Base-by-base conservation (phyloP, 2,329 filamentous ascomycete species). In the Trichophyton benhamiae region DNA sequence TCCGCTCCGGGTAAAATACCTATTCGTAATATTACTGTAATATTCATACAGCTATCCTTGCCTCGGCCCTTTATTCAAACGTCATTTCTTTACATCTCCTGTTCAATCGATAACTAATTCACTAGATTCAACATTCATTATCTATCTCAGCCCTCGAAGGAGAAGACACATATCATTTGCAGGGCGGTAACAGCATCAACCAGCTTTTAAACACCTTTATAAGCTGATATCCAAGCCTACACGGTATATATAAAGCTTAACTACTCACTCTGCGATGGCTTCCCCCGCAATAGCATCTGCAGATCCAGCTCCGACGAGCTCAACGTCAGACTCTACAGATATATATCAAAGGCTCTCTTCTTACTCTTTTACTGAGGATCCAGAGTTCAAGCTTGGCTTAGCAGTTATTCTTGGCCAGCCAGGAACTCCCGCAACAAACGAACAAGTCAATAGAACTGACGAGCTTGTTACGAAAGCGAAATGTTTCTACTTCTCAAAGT, bases 401-500 rank as follows among this genome's bases (percentile, higher is more conserved):
- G 71, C 74, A 8, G 69, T 74, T 27, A 78, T 80, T 55, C 71
- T 80, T 15, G 73, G 75, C 38, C 76, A 77, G 60, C 70, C 73
- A 9, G 70, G 69, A 42, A 72, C 66, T 0, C 72, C 73, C 38
- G 72, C 74, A 7, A 73, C 73, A 17, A 69, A 73, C 38, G 69
- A 68, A 15, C 76, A 78, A 65, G 67, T 77, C 30, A 66, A 65
- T 38, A 68, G 72, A 25, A 70, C 72, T 20, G 71, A 76, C 58
- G 75, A 76, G 61, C 69, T 79, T 27, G 73, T 78, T 13, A 61
- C 77, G 13, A 74, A 76, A 64, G 77, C 77, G 13, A 76, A 77
- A 68, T 78, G 76, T 64, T 79, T 79, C 66, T 79, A 78, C 62
- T 77, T 75, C 63, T 74, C 77, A 41, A 72, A 74, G 76, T 77